Evolutionary conservation across 805 yeast species (phyloP), one percentile per base, ranked within the genome.

Genomic region (Saccharomycopsis microspora): DNA sequence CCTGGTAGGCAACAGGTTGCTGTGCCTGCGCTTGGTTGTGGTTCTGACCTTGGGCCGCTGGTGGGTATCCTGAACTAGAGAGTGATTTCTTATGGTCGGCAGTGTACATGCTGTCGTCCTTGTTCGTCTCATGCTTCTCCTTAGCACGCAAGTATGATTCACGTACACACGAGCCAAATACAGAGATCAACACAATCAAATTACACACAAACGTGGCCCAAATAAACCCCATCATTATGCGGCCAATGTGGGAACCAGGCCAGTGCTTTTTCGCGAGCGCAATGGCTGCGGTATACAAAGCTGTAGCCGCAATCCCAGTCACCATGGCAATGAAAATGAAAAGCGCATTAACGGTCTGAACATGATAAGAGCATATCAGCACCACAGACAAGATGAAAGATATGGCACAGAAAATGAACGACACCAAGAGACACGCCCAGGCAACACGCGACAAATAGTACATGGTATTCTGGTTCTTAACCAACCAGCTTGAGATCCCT

Each of bases 261-360:
- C 89, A 89, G 31, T 82, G 81, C 57, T 78, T 70, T 61, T 72
- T 80, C 42, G 85, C 93, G 68, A 84, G 60, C n/a, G 82, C 95
- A 52, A 74, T 64, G 41, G 51, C 43, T 10, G 51, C 49, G 32
- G 53, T 52, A 39, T 39, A 43, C 33, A 50, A 38, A 11, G 54
- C 51, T 5, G 54, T 46, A 5, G 43, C 47, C n/a, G 53, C 51
- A 39, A 50, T 37, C 29, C 27, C 43, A 9, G 45, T 34, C 5
- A 52, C 8, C 5, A 44, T 45, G 19, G 48, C 48, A 38, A 47
- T 30, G 32, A 50, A 47, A 4, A 46, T 35, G 29, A 52, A 45
- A 4, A 74, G 67, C 48, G 77, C 67, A 32, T 74, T 72, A 38
- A 78, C 71, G 58, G 71, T 71, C 59, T 76, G 75, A 61, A 81